A percentile compares a stretch with the other conserved stretches of the same genome.
phyloP scores from a whole-genome alignment of 495 filamentous ascomycete species.

The Penicillium bovifimosum region DNA sequence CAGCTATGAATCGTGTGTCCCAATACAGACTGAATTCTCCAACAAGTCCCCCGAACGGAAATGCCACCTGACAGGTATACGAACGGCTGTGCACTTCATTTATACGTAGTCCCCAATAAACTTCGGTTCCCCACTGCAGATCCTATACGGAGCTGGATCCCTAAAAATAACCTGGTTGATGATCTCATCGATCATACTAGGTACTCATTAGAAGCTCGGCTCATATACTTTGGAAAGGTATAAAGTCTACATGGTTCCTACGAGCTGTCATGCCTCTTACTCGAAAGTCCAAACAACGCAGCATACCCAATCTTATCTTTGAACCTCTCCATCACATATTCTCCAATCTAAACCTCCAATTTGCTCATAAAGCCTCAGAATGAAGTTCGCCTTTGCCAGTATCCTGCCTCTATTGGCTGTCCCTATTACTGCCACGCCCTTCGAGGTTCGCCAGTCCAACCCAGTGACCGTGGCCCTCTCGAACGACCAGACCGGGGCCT shows the following conservation, averaged over 20 bases:
- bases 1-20: neutral
- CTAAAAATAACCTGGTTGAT: neutral
- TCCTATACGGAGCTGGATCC: neutral
- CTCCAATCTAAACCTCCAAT: no score
- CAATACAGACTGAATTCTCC: no score
- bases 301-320: neutral
- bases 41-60: no score
- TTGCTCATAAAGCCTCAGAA: constrained; percentile 6
- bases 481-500: constrained; percentile 23
- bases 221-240: neutral
- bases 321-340: neutral
- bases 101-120: neutral
- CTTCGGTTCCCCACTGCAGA: neutral
- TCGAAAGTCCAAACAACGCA: neutral
- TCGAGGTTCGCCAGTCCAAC: constrained; percentile 10
- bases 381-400: constrained; percentile 18
- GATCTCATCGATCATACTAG: neutral
- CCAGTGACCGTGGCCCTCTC: constrained; percentile 18
- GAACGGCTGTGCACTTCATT: neutral
- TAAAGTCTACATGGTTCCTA: neutral
- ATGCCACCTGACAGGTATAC: neutral
- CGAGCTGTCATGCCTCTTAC: neutral
- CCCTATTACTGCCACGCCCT: constrained; percentile 9
- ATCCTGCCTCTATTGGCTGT: constrained; percentile 13
- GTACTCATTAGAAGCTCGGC: neutral